A percentile compares a stretch with the other conserved stretches of the same genome.
Evolutionary conservation across 164 flowering plant genomes (phyloP).

Genomic region (Brasenia schreberi): DNA sequence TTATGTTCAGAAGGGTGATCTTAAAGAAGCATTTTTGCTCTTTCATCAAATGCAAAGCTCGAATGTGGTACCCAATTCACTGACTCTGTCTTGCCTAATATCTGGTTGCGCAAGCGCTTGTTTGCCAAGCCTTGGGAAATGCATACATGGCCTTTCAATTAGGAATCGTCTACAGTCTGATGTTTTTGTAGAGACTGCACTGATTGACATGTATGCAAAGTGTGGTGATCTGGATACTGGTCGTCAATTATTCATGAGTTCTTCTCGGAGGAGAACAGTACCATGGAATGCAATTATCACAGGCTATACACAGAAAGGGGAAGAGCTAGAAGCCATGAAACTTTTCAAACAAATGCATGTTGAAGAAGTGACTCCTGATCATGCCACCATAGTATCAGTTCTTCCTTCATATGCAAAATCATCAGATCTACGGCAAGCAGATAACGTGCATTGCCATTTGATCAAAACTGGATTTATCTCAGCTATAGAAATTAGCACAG

Average conservation of each 20-base stretch:
- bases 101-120: conserved; percentile 36
- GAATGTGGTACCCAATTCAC: conserved; percentile 44
- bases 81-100: conserved; percentile 50
- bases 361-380: conserved; percentile 29
- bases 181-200: conserved; percentile 48
- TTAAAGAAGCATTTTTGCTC: conserved; percentile 28
- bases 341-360: conserved; percentile 48
- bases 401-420: conserved; percentile 57
- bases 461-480: conserved; percentile 36
- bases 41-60: conserved; percentile 36
- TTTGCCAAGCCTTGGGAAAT: conserved; percentile 29
- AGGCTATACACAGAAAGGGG: conserved; percentile 37
- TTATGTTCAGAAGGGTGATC: conserved; percentile 29
- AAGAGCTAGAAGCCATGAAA: conserved; percentile 34
- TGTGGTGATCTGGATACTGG: too few species aligned
- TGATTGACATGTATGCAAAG: conserved; percentile 19
- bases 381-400: conserved; percentile 43
- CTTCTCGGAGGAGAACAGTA: conserved; percentile 28
- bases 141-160: conserved; percentile 53
- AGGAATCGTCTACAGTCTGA: conserved; percentile 32
- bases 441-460: conserved; percentile 43
- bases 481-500: conserved; percentile 32
- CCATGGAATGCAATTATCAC: conserved; percentile 73
- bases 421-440: conserved; percentile 49
- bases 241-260: conserved; percentile 28